Base-by-base conservation (phyloP, 78 protist genomes). In the Andalucia godoyi region DNA sequence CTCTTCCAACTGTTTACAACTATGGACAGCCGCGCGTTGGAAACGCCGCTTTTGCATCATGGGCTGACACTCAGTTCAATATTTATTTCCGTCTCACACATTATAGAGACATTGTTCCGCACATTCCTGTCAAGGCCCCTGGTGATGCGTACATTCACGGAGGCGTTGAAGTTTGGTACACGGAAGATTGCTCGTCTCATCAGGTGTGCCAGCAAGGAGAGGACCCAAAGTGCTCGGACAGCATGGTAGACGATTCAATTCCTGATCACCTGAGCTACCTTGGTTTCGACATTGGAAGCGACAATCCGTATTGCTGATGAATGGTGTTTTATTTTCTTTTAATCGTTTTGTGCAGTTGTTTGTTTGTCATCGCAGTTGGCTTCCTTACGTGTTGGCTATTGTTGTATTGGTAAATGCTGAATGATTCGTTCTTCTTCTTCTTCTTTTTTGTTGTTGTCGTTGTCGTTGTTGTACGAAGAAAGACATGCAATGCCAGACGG, bases 1-100 rank as follows among this genome's bases (percentile, higher is more conserved):
- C 47, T 13, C 9, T 21, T 25, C 27, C 23, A 6, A 37, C 49
- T 6, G 52, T 59, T 7, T 59, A 42, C 52, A 59, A 13, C 39
- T 59, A 15, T 38, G 66, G 66, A 13, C 29, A 42, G 52, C 66
- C 66, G 15, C 66, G 66, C 52, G 40, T 59, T 12, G 66, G 66
- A 32, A 40, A 59, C 38, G 46, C 50, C 23, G 39, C 34, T 8
- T 59, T 59, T 25, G 66, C 66, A 0, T 2, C 1, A 2, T 29
- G 2, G 30, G 17, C 43, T 49, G 12, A 2, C 5, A 2, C 64
- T 7, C 43, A 10, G 4, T n/a, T n/a, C n/a, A n/a, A n/a, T n/a
- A n/a, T n/a, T n/a, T n/a, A n/a, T n/a, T 59, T 25, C 46, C 66
- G 66, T 29, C 34, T 42, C 42, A 59, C 66, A 6, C 66, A 59